A percentile compares a stretch with the other conserved stretches of the same genome.
phyloP scores from a whole-genome alignment of 441 rosid genomes.

The Populus hybrid region DNA sequence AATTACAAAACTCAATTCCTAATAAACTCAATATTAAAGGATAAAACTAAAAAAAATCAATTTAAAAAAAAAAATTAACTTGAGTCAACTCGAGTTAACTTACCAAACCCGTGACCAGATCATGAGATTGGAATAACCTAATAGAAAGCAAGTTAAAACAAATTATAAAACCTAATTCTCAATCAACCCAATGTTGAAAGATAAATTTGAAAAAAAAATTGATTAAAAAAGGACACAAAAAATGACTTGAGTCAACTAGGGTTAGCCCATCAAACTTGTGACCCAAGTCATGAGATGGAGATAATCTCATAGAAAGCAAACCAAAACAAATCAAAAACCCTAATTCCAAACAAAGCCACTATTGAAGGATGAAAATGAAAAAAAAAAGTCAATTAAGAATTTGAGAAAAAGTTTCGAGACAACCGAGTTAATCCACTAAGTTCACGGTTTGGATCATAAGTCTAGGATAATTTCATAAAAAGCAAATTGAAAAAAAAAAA shows the following conservation, averaged over 20 bases:
- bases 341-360: not conserved
- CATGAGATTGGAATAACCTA: not conserved
- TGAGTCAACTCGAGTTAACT: not conserved
- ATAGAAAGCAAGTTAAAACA: not conserved
- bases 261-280: too few species aligned
- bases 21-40: too few species aligned
- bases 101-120: too few species aligned
- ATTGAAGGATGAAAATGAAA: too few species aligned
- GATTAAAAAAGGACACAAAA: not conserved
- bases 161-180: not conserved
- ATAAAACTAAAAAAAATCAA: too few species aligned
- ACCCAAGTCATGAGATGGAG: not conserved
- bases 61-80: too few species aligned
- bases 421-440: not conserved
- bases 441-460: not conserved
- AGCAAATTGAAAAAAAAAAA: too few species aligned
- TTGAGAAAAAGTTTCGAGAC: not conserved
- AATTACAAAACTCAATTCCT: too few species aligned
- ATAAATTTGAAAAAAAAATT: too few species aligned
- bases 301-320: not conserved
- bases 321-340: not conserved
- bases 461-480: not conserved
- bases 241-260: not conserved
- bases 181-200: not conserved
- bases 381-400: not conserved